A percentile compares a stretch with the other conserved stretches of the same genome.
Conservation (phyloP, 306 rosid species). For the Mucuna pruriens region DNA sequence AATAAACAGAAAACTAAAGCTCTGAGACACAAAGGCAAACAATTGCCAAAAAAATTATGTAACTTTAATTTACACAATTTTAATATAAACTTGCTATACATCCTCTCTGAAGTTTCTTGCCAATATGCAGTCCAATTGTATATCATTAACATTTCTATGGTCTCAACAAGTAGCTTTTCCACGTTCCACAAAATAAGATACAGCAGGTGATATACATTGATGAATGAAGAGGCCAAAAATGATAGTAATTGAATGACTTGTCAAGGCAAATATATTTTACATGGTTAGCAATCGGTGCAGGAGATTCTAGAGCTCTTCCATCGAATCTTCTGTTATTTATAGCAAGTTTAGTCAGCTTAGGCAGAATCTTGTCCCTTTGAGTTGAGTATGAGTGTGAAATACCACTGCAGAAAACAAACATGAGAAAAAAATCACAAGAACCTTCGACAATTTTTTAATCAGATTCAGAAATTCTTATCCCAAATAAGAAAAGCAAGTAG, state of each 20-base stretch:
- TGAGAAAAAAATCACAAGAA: conserved; percentile 36
- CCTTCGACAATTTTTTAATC: conserved; percentile 10
- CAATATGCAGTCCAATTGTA: conserved; percentile 24
- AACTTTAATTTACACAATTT: conserved; percentile 4
- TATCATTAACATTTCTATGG: conserved; percentile 10
- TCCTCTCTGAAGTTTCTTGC: conserved; percentile 32
- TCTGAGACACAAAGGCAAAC: conserved; percentile 10
- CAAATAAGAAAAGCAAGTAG: conserved; percentile 24
- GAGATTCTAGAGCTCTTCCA: conserved; percentile 75
- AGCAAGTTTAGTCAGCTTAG: conserved; percentile 83
- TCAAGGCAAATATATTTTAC: conserved; percentile 50
- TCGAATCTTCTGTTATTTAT: conserved; percentile 75
- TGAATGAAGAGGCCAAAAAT: conserved; percentile 38
- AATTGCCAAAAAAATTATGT: conserved; percentile 13
- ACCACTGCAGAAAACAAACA: conserved; percentile 55
- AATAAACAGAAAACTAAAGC: conserved; percentile 14
- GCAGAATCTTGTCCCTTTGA: conserved; percentile 73
- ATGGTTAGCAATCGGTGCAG: conserved; percentile 73
- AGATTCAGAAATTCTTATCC: conserved; percentile 24
- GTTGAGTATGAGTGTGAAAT: conserved; percentile 73
- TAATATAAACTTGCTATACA: not conserved
- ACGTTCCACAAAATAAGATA: conserved; percentile 15
- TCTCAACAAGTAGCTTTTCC: conserved; percentile 33
- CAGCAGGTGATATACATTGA: conserved; percentile 1
- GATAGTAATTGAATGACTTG: conserved; percentile 12